These are phyloP conservation scores for Phialemonium atrogriseum DNA, from an alignment of 2,329 filamentous ascomycete species.

Conservation along the genomic window DNA sequence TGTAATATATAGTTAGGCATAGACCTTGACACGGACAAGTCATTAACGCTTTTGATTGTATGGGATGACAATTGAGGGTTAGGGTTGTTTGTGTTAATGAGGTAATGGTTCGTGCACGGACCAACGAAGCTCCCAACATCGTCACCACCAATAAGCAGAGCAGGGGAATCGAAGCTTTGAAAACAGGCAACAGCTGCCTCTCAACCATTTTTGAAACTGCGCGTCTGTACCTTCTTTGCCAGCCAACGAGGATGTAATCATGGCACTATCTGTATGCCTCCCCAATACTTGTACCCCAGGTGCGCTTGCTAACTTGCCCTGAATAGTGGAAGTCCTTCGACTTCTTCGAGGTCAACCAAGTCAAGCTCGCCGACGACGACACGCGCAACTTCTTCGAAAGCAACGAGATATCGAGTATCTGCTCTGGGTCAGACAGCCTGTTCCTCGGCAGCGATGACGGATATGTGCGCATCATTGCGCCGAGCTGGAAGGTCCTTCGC, in stretches of 20 bases:
- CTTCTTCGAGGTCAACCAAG: slow-evolving; percentile 92
- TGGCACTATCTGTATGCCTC: slow-evolving; percentile 22
- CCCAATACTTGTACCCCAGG: background rate
- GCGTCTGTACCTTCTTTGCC: too few species aligned
- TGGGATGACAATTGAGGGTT: too few species aligned
- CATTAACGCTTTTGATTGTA: too few species aligned
- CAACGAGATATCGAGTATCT: slow-evolving; percentile 73
- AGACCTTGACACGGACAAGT: too few species aligned
- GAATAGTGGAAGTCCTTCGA: slow-evolving; percentile 97
- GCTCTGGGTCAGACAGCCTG: slow-evolving; percentile 79
- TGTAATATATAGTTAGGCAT: too few species aligned
- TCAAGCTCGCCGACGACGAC: slow-evolving; percentile 73
- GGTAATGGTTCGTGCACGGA: too few species aligned
- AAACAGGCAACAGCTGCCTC: too few species aligned
- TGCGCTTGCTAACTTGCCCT: slow-evolving; percentile 2
- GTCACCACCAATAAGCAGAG: too few species aligned
- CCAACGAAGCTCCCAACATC: too few species aligned
- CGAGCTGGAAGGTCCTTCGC: slow-evolving; percentile 77
- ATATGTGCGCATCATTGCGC: slow-evolving; percentile 76
- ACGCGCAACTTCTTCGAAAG: slow-evolving; percentile 72
- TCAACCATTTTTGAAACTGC: too few species aligned
- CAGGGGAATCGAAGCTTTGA: too few species aligned
- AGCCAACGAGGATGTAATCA: slow-evolving; percentile 20
- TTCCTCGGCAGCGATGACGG: slow-evolving; percentile 85
- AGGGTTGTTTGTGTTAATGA: too few species aligned